These are phyloP conservation scores for Epichloe aotearoae DNA, from an alignment of 2,329 filamentous ascomycete genomes.

Conservation along the genomic window DNA sequence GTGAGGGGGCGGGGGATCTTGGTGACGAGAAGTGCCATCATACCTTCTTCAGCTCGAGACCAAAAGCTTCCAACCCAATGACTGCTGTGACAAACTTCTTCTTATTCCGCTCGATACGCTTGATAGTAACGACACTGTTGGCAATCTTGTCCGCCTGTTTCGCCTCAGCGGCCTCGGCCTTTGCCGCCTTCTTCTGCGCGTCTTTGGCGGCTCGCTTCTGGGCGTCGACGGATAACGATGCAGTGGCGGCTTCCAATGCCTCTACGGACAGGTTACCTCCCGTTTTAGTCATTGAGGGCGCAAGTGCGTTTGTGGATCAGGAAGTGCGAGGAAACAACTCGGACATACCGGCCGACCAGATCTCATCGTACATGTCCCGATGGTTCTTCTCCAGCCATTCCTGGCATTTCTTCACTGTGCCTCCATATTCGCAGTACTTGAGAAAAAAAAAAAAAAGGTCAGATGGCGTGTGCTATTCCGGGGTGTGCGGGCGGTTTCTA, in stretches of 20 bases:
- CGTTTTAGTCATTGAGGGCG: neutral
- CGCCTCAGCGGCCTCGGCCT: conserved; percentile 76
- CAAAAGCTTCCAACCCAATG: conserved; percentile 80
- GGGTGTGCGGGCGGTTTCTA: neutral
- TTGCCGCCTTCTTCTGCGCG: conserved; percentile 90
- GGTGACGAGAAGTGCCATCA: neutral
- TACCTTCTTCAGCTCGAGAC: conserved; percentile 81
- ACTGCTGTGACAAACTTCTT: conserved; percentile 92
- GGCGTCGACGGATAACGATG: conserved; percentile 75
- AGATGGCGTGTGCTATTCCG: neutral
- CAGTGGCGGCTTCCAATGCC: conserved; percentile 71
- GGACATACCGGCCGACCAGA: conserved; percentile 72
- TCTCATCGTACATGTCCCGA: conserved; percentile 55
- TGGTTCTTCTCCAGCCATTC: conserved; percentile 81
- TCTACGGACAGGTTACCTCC: conserved; percentile 32
- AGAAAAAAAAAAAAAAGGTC: neutral
- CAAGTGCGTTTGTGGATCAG: neutral
- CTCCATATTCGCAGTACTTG: conserved; percentile 97
- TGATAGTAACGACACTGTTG: conserved; percentile 74
- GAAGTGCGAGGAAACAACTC: neutral
- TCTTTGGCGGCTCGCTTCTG: conserved; percentile 94
- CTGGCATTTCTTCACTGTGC: conserved; percentile 90
- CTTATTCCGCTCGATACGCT: conserved; percentile 96
- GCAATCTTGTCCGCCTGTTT: conserved; percentile 75
- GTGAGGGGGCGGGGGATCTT: neutral